Conservation (phyloP, 441 rosid genomes). For the Kokia cookei region DNA sequence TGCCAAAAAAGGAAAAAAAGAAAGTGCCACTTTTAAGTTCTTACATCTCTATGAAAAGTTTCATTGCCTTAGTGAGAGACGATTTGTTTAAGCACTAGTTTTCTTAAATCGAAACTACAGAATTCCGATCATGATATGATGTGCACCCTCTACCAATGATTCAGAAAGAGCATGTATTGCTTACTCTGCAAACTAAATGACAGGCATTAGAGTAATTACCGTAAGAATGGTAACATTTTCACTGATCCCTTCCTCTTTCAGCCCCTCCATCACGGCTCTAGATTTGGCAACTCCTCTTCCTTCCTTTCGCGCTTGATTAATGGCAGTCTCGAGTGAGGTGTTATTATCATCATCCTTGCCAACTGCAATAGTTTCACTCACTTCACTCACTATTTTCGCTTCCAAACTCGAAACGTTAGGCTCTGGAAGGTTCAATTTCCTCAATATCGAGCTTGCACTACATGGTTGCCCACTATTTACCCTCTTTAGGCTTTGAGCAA, state of each 20-base stretch:
- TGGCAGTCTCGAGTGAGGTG: slow-evolving; percentile 42
- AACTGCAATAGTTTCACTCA: slow-evolving; percentile 15
- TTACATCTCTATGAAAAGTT: neutral
- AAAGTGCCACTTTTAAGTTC: neutral
- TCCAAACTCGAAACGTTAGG: slow-evolving; percentile 22
- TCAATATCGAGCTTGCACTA: slow-evolving; percentile 69
- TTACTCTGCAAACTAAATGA: neutral
- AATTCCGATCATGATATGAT: neutral
- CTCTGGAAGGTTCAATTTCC: slow-evolving; percentile 43
- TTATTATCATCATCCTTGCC: slow-evolving; percentile 29
- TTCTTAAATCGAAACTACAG: neutral
- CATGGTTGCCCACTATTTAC: slow-evolving; percentile 36
- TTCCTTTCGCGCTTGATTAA: slow-evolving; percentile 63
- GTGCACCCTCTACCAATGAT: neutral
- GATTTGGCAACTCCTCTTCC: slow-evolving; percentile 52
- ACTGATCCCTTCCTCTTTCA: slow-evolving; percentile 77
- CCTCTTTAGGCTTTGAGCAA: slow-evolving; percentile 60
- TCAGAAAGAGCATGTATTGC: neutral
- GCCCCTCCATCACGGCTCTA: slow-evolving; percentile 51
- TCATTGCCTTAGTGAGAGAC: neutral
- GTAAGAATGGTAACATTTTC: slow-evolving; percentile 56
- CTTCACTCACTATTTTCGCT: slow-evolving; percentile 24
- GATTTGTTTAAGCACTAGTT: neutral
- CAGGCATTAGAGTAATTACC: slow-evolving; percentile 36
- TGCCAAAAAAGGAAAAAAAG: neutral